These are phyloP conservation scores for Triticum urartu DNA, from an alignment of 176 grass and related monocot species.

Conservation along the genomic window DNA sequence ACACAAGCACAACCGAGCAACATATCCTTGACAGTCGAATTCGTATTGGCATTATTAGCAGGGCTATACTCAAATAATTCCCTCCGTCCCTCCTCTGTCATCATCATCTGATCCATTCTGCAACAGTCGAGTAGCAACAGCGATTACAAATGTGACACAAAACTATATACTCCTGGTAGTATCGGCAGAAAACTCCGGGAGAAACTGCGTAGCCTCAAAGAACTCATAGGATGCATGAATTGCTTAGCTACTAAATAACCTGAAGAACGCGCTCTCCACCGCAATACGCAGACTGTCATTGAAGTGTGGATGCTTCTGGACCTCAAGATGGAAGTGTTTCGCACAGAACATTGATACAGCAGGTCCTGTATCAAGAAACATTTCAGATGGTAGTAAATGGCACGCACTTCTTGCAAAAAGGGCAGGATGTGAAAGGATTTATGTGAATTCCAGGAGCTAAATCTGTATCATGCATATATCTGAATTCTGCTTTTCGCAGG, in stretches of 20 bases:
- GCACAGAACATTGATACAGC: constrained; percentile 40
- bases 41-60: neutral
- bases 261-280: constrained; percentile 17
- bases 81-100: neutral
- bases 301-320: neutral
- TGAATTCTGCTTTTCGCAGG: neutral
- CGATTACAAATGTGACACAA: constrained; percentile 1
- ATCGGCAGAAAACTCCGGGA: neutral
- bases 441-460: neutral
- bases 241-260: constrained; percentile 19
- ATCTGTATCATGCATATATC: neutral
- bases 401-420: neutral
- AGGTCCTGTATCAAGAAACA: constrained; percentile 26
- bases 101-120: constrained; percentile 47
- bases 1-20: neutral
- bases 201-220: neutral
- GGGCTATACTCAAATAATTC: constrained; percentile 25
- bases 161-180: neutral
- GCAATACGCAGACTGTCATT: neutral
- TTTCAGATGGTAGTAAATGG: neutral
- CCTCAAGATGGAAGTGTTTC: constrained; percentile 33
- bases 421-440: neutral
- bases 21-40: neutral
- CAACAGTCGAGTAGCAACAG: constrained; percentile 2
- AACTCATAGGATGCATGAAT: neutral